Percentiles rank a stretch among this genome's conserved stretches.
phyloP scores from a whole-genome alignment of 2,329 filamentous ascomycete genomes.

The Cytospora mali region DNA sequence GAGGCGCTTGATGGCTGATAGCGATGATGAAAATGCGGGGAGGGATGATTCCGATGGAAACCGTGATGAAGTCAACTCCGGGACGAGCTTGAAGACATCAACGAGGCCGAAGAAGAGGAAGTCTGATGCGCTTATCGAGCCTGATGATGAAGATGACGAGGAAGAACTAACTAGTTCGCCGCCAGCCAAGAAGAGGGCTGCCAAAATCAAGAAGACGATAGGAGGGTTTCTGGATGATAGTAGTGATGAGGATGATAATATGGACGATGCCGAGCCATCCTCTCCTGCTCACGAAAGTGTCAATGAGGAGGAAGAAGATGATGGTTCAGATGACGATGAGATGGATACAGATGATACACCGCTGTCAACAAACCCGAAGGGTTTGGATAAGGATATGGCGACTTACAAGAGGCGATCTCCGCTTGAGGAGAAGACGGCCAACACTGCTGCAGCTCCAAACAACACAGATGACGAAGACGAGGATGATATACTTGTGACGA shows the following conservation, averaged over 20 bases:
- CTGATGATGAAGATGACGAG: constrained; percentile 34
- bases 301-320: constrained; percentile 13
- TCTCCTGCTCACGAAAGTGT: constrained; percentile 4
- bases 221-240: constrained; percentile 28
- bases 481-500: constrained; percentile 13
- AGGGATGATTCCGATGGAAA: not conserved
- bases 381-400: not conserved
- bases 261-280: constrained; percentile 21
- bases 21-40: constrained; percentile 28
- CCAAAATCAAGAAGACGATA: constrained; percentile 26
- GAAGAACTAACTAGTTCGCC: constrained; percentile 31
- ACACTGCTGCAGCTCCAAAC: not conserved
- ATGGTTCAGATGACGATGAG: constrained; percentile 35
- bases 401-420: not conserved
- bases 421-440: constrained; percentile 20
- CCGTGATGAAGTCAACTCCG: constrained; percentile 11
- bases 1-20: constrained; percentile 30
- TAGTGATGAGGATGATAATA: constrained; percentile 40
- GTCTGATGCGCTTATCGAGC: constrained; percentile 30
- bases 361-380: constrained; percentile 22
- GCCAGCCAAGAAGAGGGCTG: constrained; percentile 27
- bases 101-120: constrained; percentile 38
- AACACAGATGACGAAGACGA: constrained; percentile 21
- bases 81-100: not conserved
- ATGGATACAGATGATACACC: constrained; percentile 32